phyloP scores from a whole-genome alignment of 805 yeast genomes.

The Scheffersomyces ergatensis region DNA sequence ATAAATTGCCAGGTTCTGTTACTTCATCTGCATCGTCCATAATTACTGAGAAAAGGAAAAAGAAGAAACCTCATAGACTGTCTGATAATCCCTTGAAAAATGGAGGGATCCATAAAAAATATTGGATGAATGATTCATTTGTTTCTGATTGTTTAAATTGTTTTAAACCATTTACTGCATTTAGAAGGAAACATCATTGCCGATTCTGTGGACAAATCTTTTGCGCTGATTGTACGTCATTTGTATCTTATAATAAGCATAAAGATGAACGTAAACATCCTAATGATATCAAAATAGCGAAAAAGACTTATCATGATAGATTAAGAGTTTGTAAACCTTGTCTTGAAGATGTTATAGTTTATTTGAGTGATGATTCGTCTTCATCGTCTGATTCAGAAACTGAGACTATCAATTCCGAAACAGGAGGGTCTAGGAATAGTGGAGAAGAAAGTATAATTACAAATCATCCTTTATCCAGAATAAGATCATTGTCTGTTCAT shows the following conservation, averaged over 20 bases:
- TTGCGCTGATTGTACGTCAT: constrained; percentile 76
- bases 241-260: constrained; percentile 58
- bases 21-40: constrained; percentile 33
- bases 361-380: constrained; percentile 64
- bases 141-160: constrained; percentile 87
- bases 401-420: constrained; percentile 21
- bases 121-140: constrained; percentile 95
- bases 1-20: constrained; percentile 17
- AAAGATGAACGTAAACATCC: constrained; percentile 32
- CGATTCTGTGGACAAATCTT: constrained; percentile 95
- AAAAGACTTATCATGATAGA: constrained; percentile 60
- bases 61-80: constrained; percentile 24
- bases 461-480: constrained; percentile 25
- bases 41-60: constrained; percentile 18
- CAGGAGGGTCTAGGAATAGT: constrained; percentile 9
- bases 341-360: constrained; percentile 64
- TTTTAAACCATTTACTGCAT: constrained; percentile 75
- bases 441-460: constrained; percentile 17
- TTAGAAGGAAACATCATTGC: constrained; percentile 91
- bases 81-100: constrained; percentile 43
- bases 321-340: constrained; percentile 80
- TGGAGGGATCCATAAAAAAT: constrained; percentile 67
- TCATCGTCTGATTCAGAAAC: constrained; percentile 26
- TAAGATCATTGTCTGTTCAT: constrained; percentile 25
- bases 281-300: constrained; percentile 7